Base-by-base conservation (phyloP, 202 grass and related monocot species). In the Carex arenaria region DNA sequence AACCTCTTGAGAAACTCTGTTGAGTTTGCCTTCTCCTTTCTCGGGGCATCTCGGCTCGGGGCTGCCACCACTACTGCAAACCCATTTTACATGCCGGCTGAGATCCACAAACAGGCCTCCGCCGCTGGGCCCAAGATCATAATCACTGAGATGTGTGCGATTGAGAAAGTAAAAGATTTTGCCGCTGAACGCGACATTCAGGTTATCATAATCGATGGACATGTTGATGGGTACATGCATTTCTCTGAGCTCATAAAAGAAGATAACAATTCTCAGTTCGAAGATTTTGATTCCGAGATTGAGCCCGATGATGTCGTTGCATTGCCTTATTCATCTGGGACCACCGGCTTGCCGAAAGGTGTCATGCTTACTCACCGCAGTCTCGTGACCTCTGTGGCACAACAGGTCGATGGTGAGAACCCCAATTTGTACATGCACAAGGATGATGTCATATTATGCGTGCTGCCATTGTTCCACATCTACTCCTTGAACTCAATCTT, bases 351-450 rank as follows among this genome's bases (percentile, higher is more conserved):
- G 6, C 96, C 96, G 53, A 99, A 99, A 83, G 96, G 96, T 70
- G 96, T 99, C 82, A 99, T 99, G 96, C 96, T 99, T 82, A 99
- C 96, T 3, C 96, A 99, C 83, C 96, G 96, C 80, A 95, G 91
- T 85, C 88, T 99, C 49, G 88, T 95, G 86, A 95, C 96, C 55
- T 95, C 93, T 82, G 96, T 99, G 47, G 93, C 96, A 0, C 96
- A 99, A 90, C 96, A 99, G 86, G 95, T 98, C 64, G 95, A 98
- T 49, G 95, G 95, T 0, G 89, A 91, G 69, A 98, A 98, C 71
- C 95, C 95, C 22, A 98, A 98, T 49, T 75, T 98, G 65, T 89
- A 91, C 67, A 93, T 89, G 85, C 59, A 87, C 32, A 7, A 60
- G n/a, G 67, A 86, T 0, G 95, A 98, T 85, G 95, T 98, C 79